These are phyloP conservation scores for Neonectria neomacrospora DNA, from an alignment of 2,329 filamentous ascomycete species.

Conservation along the genomic window DNA sequence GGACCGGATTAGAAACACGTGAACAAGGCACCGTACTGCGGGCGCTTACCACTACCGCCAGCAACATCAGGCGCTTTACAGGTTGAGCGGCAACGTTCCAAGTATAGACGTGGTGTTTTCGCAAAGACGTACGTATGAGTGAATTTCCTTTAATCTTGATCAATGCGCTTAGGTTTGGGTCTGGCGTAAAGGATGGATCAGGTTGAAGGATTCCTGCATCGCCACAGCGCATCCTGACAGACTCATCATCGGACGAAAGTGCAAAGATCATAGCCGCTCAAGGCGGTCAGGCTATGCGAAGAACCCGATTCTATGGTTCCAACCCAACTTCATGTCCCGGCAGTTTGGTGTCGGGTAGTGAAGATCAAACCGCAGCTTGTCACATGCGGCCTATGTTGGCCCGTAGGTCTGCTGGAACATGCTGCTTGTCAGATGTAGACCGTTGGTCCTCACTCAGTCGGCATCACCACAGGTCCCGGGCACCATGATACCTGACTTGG, in stretches of 20 bases:
- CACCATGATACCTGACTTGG: neutral
- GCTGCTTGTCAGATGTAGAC: neutral
- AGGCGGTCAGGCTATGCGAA: constrained; percentile 4
- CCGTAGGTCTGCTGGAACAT: neutral
- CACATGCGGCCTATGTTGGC: constrained; percentile 7
- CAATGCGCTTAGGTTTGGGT: neutral
- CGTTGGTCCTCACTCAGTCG: constrained; percentile 11
- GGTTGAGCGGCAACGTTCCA: neutral
- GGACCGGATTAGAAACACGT: neutral
- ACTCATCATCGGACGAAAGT: neutral
- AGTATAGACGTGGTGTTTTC: neutral
- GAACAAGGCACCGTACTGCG: neutral
- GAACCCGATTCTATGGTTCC: neutral
- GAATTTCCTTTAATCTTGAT: neutral
- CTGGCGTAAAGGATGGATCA: neutral
- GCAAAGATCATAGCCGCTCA: constrained; percentile 5
- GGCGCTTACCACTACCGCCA: constrained; percentile 8
- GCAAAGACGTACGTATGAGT: neutral
- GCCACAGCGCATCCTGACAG: neutral
- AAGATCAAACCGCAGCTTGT: constrained; percentile 2
- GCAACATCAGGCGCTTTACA: neutral
- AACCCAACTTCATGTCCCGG: neutral
- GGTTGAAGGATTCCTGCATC: neutral
- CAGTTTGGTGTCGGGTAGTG: constrained; percentile 3
- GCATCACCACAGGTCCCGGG: neutral